A percentile compares a stretch with the other conserved stretches of the same genome.
phyloP scores from a whole-genome alignment of 2,329 filamentous ascomycete species.

The Neonectria sp. region DNA sequence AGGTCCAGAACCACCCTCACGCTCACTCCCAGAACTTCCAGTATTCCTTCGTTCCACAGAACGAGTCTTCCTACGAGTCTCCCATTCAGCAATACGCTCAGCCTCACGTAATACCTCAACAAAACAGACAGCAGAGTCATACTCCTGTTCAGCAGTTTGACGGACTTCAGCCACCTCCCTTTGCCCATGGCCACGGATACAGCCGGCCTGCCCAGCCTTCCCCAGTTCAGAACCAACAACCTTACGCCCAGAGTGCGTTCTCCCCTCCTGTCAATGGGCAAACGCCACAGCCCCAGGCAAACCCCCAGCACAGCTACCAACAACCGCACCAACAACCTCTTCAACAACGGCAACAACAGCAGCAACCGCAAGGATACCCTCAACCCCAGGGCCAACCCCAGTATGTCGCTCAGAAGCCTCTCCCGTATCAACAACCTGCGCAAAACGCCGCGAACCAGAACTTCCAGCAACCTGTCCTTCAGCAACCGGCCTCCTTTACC shows the following conservation, averaged over 20 bases:
- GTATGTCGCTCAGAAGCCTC: conserved; percentile 41
- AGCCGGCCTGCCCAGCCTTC: conserved; percentile 49
- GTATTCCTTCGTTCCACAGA: conserved; percentile 53
- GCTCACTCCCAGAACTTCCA: conserved; percentile 52
- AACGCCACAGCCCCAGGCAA: conserved; percentile 44
- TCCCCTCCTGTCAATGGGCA: conserved; percentile 47
- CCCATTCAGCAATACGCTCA: conserved; percentile 52
- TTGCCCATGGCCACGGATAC: conserved; percentile 46
- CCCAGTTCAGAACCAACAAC: conserved; percentile 49
- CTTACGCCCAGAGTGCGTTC: conserved; percentile 45
- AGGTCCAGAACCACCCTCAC: conserved; percentile 51
- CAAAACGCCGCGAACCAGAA: conserved; percentile 34
- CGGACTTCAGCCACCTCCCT: conserved; percentile 44
- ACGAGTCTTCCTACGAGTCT: conserved; percentile 52
- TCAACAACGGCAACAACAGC: conserved; percentile 42
- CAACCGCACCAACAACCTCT: conserved; percentile 42
- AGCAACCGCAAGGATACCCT: conserved; percentile 31
- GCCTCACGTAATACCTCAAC: conserved; percentile 53
- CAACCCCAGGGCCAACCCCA: conserved; percentile 42
- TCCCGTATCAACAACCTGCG: conserved; percentile 36
- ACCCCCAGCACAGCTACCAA: conserved; percentile 42
- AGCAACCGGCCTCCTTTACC: conserved; percentile 37
- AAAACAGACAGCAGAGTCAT: conserved; percentile 51
- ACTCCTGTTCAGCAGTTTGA: conserved; percentile 54
- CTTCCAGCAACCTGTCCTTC: conserved; percentile 42